Evolutionary conservation across 805 yeast species (phyloP), one percentile per base, ranked within the genome.

Genomic region (Metschnikowia orientalis): DNA sequence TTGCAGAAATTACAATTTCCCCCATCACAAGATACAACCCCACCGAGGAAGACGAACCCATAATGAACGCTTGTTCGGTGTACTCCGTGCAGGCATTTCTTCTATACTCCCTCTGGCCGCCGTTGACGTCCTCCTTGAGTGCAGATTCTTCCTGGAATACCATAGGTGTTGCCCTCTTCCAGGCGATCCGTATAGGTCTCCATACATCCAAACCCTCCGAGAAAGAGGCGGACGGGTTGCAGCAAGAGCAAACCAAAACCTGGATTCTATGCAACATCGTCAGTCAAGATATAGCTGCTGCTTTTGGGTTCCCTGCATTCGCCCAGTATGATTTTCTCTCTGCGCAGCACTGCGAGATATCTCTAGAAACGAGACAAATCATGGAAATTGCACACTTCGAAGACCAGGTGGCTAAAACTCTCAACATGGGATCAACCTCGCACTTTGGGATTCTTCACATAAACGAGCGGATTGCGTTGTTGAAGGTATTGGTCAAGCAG

Each of bases 71-170:
- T 2, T 85, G 95, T 4, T 81, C 95, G 14, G 96, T 90, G 0
- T 90, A 81, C 53, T 83, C 95, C 0, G 97, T 90, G 0, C 98
- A 90, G 56, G 97, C 97, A 0, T 81, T 90, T 42, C 60, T 90
- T 17, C 63, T 90, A 2, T 87, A 84, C 57, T 81, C 97, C 0
- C 77, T 81, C 54, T 90, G 97, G 98, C 97, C 97, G 0, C 96
- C 97, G 3, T 71, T 89, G 23, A 86, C 96, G 0, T 87, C 97
- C 0, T 88, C 97, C 0, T 69, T 92, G 28, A 84, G 94, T 57
- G 95, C 97, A 0, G 97, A 92, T 53, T 82, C 95, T 6, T 82
- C 95, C 4, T 90, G 97, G 95, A 86, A 84, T 53, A 86, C 97
- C 1, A 81, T 87, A 14, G 97, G 97, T 0, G 79, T 86, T 28